Evolutionary conservation across 176 grass and related monocot genomes (phyloP).

Genomic region (Areca catechu): DNA sequence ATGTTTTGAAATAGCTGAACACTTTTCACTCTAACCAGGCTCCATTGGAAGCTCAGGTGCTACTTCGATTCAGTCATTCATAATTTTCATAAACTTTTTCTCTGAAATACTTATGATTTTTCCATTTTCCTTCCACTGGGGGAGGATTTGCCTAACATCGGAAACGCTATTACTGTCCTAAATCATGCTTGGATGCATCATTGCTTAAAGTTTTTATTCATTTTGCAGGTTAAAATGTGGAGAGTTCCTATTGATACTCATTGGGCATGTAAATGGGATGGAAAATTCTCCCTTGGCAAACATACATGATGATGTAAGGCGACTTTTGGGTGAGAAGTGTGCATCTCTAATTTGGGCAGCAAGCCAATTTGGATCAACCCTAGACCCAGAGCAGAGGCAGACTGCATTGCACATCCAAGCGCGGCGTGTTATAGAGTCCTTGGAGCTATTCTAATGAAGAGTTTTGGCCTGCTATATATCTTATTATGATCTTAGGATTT

Average conservation of each 20-base stretch:
- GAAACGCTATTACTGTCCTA: too few species aligned
- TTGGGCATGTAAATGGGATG: constrained; percentile 63
- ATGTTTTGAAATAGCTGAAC: too few species aligned
- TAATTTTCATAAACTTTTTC: too few species aligned
- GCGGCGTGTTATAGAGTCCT: constrained; percentile 69
- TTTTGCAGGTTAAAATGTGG: constrained; percentile 82
- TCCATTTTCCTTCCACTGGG: too few species aligned
- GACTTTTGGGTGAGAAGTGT: constrained; percentile 62
- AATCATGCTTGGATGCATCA: too few species aligned
- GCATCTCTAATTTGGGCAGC: constrained; percentile 86
- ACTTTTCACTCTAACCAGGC: too few species aligned
- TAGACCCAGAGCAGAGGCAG: constrained; percentile 73
- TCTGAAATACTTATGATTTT: too few species aligned
- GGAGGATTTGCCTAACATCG: too few species aligned
- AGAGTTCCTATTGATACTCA: constrained; percentile 78
- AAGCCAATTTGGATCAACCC: constrained; percentile 83
- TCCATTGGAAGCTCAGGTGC: too few species aligned
- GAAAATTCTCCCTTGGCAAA: constrained; percentile 68
- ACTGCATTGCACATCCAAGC: constrained; percentile 87
- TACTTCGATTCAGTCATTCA: too few species aligned
- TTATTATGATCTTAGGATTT: too few species aligned
- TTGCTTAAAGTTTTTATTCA: background rate
- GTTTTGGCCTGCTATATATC: background rate
- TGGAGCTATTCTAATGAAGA: constrained; percentile 50
- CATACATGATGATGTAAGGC: constrained; percentile 67